Evolutionary conservation across 2,329 filamentous ascomycete genomes (phyloP).

Genomic region (Sporothrix pseudoabietina): DNA sequence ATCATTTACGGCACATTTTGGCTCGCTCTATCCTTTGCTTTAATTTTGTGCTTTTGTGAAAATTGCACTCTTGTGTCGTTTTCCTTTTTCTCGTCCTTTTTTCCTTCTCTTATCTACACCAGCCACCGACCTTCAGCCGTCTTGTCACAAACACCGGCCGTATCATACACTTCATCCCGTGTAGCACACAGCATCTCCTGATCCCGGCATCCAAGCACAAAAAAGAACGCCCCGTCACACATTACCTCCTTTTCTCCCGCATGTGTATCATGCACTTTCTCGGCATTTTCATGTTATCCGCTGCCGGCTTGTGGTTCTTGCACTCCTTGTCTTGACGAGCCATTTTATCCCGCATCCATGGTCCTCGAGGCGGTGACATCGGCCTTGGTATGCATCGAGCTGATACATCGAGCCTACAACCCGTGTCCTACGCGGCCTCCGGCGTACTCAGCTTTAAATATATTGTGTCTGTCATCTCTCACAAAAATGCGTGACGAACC

Average conservation of each 20-base stretch:
- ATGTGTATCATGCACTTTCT: not conserved
- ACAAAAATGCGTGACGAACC: not conserved
- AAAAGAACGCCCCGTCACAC: no score
- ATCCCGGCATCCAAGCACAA: not conserved
- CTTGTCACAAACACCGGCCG: not conserved
- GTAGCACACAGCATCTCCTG: conserved; percentile 12
- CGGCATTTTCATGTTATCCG: not conserved
- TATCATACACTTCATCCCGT: not conserved
- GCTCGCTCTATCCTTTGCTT: not conserved
- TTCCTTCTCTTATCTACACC: not conserved
- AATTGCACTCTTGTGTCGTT: not conserved
- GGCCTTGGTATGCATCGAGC: conserved; percentile 15
- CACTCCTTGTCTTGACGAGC: not conserved
- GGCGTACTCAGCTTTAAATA: not conserved
- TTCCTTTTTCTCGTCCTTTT: not conserved
- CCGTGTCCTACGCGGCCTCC: conserved; percentile 6
- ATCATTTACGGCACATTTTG: not conserved
- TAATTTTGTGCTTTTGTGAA: not conserved
- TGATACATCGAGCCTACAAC: not conserved
- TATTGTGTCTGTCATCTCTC: not conserved
- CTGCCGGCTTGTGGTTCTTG: not conserved
- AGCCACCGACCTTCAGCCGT: not conserved
- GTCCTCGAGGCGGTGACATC: conserved; percentile 15
- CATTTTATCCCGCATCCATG: conserved; percentile 22
- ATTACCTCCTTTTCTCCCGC: no score